Percentiles rank a stretch among this genome's conserved stretches.
Evolutionary conservation across 176 grass and related monocot species (phyloP).

Genomic region (Paspalum notatum): DNA sequence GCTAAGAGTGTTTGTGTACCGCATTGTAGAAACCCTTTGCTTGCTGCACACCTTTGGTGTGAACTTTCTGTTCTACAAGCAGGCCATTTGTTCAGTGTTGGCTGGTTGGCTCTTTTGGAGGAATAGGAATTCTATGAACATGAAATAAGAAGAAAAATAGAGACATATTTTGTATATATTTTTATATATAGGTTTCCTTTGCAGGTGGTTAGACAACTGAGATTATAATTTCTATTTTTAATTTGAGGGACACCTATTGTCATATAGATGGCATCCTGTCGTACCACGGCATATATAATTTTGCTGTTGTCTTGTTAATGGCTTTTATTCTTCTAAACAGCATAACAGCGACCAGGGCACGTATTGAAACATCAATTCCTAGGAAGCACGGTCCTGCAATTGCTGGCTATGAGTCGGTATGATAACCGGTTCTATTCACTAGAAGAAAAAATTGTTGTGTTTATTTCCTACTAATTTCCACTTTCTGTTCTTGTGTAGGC

Average conservation of each 20-base stretch:
- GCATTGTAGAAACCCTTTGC: background rate
- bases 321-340: slow-evolving; percentile 56
- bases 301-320: slow-evolving; percentile 7
- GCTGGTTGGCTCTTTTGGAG: background rate
- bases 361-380: slow-evolving; percentile 91
- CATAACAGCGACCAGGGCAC: slow-evolving; percentile 76
- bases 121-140: background rate
- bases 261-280: slow-evolving; percentile 16
- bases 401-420: slow-evolving; percentile 94
- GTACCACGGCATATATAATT: background rate
- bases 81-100: background rate
- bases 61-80: background rate
- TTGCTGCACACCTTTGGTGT: background rate
- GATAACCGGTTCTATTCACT: slow-evolving; percentile 20
- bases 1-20: background rate
- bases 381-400: slow-evolving; percentile 93
- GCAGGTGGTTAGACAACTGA: background rate
- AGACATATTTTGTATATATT: background rate
- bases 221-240: slow-evolving; percentile 13
- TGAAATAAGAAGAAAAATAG: background rate
- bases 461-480: slow-evolving; percentile 41
- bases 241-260: background rate
- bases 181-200: slow-evolving; percentile 14
- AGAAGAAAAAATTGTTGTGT: background rate
- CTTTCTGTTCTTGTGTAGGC: slow-evolving; percentile 65